These are phyloP conservation scores for Mycena metata DNA, from an alignment of 768 basidiomycete genomes.

Conservation along the genomic window DNA sequence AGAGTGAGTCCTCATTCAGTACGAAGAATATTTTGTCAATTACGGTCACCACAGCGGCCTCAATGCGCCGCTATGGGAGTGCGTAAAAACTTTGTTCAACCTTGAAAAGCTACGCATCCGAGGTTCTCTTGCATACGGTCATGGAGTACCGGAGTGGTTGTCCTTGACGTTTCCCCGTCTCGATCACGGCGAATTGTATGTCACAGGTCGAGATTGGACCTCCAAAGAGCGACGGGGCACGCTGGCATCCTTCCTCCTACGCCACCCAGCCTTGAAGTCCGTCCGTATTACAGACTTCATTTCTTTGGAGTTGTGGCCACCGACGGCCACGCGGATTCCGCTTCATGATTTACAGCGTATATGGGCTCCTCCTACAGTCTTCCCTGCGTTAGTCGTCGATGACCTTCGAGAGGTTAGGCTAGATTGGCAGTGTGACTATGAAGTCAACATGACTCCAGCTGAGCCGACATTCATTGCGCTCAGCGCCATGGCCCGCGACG, in stretches of 20 bases:
- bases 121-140: too few relatives aligned
- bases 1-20: too few relatives aligned
- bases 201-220: not conserved
- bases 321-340: not conserved
- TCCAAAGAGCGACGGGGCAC: too few relatives aligned
- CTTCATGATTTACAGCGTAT: not conserved
- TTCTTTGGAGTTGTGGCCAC: too few relatives aligned
- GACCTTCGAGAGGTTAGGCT: not conserved
- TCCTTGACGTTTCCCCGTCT: not conserved
- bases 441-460: too few relatives aligned
- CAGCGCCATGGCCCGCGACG: not conserved
- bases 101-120: too few relatives aligned
- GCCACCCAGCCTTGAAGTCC: not conserved
- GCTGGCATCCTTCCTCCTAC: not conserved
- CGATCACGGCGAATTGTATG: not conserved
- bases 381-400: not conserved
- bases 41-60: too few relatives aligned
- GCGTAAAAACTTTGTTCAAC: too few relatives aligned
- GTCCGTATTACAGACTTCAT: not conserved
- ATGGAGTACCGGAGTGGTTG: not conserved
- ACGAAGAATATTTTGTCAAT: too few relatives aligned
- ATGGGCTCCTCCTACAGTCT: not conserved
- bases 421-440: rapidly evolving
- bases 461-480: not conserved
- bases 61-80: too few relatives aligned